These are phyloP conservation scores for Yamadazyma songkhlaensis DNA, from an alignment of 1,139 yeast genomes.

Conservation along the genomic window DNA sequence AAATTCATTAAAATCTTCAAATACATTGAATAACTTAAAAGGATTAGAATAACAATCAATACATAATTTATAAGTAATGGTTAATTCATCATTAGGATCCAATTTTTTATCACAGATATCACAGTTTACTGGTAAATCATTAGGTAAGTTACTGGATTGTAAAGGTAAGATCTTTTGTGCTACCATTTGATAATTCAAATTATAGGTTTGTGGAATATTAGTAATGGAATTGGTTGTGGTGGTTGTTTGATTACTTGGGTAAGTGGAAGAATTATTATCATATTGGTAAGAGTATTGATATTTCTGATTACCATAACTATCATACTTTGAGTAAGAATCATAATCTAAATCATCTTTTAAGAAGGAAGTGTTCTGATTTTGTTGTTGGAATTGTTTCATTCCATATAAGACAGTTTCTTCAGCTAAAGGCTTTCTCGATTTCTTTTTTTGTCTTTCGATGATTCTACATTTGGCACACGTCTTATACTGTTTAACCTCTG, in stretches of 20 bases:
- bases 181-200: constrained; percentile 16
- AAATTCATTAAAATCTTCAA: constrained; percentile 34
- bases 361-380: constrained; percentile 35
- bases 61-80: constrained; percentile 27
- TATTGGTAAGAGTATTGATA: constrained; percentile 16
- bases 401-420: constrained; percentile 51
- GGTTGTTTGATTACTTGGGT: neutral
- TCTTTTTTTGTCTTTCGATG: constrained; percentile 50
- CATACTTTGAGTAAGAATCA: constrained; percentile 12
- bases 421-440: constrained; percentile 45
- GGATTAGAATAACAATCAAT: constrained; percentile 31
- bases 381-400: constrained; percentile 47
- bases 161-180: constrained; percentile 17
- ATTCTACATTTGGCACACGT: constrained; percentile 62
- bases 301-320: constrained; percentile 10
- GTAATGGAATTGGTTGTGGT: constrained; percentile 3
- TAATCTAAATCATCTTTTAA: constrained; percentile 33
- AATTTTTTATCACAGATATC: constrained; percentile 25
- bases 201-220: constrained; percentile 13
- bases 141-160: constrained; percentile 16
- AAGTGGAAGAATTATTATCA: constrained; percentile 5
- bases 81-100: constrained; percentile 23
- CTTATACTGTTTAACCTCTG: constrained; percentile 55
- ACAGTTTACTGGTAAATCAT: constrained; percentile 17
- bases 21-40: constrained; percentile 31